Conservation (phyloP, 176 grass and related monocot species). For the Juncus inflexus region DNA sequence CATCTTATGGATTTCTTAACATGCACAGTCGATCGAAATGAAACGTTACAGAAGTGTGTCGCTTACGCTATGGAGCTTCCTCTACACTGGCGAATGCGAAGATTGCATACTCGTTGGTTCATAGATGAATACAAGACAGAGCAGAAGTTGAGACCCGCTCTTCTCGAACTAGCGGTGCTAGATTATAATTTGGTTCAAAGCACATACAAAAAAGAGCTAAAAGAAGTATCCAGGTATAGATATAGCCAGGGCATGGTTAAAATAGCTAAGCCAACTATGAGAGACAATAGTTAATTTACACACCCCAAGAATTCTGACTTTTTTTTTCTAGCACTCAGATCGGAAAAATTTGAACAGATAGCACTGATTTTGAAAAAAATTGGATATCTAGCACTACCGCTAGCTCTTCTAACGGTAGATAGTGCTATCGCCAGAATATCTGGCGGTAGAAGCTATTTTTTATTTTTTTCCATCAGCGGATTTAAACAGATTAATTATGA, state of each 20-base stretch:
- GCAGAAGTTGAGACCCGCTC: neutral
- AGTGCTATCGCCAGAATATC: too few species aligned
- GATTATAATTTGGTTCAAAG: constrained; percentile 35
- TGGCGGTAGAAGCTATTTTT: too few species aligned
- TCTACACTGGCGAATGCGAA: constrained; percentile 29
- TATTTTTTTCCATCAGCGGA: too few species aligned
- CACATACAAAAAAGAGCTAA: constrained; percentile 15
- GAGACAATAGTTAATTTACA: too few species aligned
- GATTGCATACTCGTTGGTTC: constrained; percentile 22
- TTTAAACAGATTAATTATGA: too few species aligned
- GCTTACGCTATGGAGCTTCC: constrained; percentile 25
- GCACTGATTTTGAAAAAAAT: too few species aligned
- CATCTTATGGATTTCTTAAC: constrained; percentile 19
- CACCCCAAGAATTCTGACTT: too few species aligned
- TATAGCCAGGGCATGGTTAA: neutral
- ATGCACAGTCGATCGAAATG: neutral
- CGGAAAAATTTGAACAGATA: too few species aligned
- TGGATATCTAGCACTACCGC: too few species aligned
- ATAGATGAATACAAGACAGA: constrained; percentile 25
- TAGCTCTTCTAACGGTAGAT: too few species aligned
- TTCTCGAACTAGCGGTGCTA: constrained; percentile 28
- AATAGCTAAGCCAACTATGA: too few species aligned
- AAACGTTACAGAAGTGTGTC: constrained; percentile 9
- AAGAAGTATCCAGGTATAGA: constrained; percentile 24
- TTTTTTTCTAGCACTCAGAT: too few species aligned